These are phyloP conservation scores for Zygosaccharomyces gambellarensis DNA, from an alignment of 805 yeast genomes.

Conservation along the genomic window DNA sequence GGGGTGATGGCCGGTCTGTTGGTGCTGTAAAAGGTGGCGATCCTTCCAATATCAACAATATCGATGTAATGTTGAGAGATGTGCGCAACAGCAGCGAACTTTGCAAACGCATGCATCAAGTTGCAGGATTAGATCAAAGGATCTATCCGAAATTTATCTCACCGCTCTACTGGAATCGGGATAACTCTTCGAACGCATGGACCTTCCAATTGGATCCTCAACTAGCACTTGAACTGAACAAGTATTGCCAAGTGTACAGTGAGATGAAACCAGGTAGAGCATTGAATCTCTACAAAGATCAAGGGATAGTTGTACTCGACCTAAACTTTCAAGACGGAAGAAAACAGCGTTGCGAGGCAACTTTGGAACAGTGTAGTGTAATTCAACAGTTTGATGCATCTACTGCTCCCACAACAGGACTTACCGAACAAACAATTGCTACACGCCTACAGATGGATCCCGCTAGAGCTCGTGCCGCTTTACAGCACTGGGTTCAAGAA, in stretches of 20 bases:
- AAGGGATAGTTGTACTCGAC: constrained; percentile 60
- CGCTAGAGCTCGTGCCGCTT: constrained; percentile 36
- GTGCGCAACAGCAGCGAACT: constrained; percentile 50
- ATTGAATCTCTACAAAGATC: constrained; percentile 50
- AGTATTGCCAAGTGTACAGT: constrained; percentile 43
- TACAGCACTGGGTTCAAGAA: constrained; percentile 60
- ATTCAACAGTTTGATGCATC: constrained; percentile 43
- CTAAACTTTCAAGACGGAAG: constrained; percentile 49
- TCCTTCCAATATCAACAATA: constrained; percentile 41
- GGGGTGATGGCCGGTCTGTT: not conserved
- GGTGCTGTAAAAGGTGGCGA: constrained; percentile 3
- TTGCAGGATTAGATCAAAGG: constrained; percentile 15
- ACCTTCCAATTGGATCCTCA: constrained; percentile 46
- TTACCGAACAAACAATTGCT: constrained; percentile 36
- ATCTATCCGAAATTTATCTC: constrained; percentile 65
- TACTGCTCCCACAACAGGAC: constrained; percentile 4
- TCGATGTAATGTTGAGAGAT: constrained; percentile 84
- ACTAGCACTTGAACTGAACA: constrained; percentile 40
- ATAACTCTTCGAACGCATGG: constrained; percentile 35
- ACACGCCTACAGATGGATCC: constrained; percentile 41
- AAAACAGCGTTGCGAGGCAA: constrained; percentile 41
- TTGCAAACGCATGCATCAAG: constrained; percentile 38
- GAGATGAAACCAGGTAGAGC: constrained; percentile 51
- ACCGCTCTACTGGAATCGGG: constrained; percentile 71
- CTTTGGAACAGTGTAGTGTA: constrained; percentile 68